Conservation (phyloP, 768 basidiomycete genomes). For the Phaeotremella skinneri region DNA sequence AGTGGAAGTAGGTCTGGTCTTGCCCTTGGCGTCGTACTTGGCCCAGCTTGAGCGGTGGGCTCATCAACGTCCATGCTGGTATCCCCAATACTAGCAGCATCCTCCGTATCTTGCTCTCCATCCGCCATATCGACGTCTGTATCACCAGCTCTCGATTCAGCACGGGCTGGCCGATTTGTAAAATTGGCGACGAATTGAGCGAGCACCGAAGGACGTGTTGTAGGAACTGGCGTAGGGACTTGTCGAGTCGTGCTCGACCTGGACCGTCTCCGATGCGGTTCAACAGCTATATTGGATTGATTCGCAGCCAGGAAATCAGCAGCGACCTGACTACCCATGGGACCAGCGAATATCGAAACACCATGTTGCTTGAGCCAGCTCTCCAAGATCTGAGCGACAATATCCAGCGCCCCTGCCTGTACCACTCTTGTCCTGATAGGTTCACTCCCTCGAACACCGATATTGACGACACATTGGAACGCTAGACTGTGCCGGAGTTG, state of each 20-base stretch:
- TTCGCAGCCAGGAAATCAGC: constrained; percentile 26
- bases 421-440: constrained; percentile 86
- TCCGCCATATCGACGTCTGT: constrained; percentile 50
- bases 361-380: constrained; percentile 87
- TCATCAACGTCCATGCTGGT: constrained; percentile 57
- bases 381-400: constrained; percentile 89
- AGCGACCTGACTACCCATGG: constrained; percentile 61
- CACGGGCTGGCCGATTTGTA: not conserved
- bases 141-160: constrained; percentile 22
- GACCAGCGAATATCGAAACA: constrained; percentile 77
- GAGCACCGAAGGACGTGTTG: constrained; percentile 3
- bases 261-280: not conserved
- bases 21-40: constrained; percentile 41
- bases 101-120: constrained; percentile 72
- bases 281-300: not conserved
- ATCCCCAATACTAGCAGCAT: constrained; percentile 56
- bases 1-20: constrained; percentile 28
- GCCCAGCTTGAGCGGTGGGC: constrained; percentile 3
- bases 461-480: constrained; percentile 95
- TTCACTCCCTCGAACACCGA: constrained; percentile 92
- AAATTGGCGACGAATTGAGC: not conserved
- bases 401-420: constrained; percentile 87
- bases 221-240: not conserved
- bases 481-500: constrained; percentile 67
- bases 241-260: not conserved